phyloP scores from a whole-genome alignment of 495 filamentous ascomycete genomes.

The Cryomyces antarcticus region DNA sequence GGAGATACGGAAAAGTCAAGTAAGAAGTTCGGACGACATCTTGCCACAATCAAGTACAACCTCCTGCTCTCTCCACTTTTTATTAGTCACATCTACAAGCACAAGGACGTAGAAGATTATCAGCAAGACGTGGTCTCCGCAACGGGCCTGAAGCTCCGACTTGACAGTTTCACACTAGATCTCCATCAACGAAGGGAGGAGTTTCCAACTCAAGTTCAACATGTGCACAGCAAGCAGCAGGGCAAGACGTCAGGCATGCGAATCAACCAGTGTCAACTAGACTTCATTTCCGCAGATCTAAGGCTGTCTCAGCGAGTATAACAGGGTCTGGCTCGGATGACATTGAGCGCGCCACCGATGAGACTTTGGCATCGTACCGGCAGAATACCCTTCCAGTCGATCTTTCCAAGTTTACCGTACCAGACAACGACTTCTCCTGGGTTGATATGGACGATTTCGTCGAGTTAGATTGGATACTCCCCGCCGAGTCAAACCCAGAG shows the following conservation, averaged over 20 bases:
- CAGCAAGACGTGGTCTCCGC: constrained; percentile 63
- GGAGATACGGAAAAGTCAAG: constrained; percentile 85
- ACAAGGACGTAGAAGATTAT: constrained; percentile 84
- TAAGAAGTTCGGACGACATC: constrained; percentile 93
- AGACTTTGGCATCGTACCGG: constrained; percentile 35
- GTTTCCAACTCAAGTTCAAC: constrained; percentile 53
- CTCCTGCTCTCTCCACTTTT: constrained; percentile 80
- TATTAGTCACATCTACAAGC: constrained; percentile 92
- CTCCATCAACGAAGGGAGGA: constrained; percentile 88
- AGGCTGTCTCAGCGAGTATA: constrained; percentile 86
- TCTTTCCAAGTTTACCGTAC: constrained; percentile 79
- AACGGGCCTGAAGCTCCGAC: constrained; percentile 78
- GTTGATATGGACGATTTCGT: constrained; percentile 99
- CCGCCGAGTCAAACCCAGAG: constrained; percentile 73
- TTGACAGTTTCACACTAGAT: constrained; percentile 92
- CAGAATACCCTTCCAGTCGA: constrained; percentile 34
- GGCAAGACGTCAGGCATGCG: constrained; percentile 77
- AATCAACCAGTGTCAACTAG: constrained; percentile 81
- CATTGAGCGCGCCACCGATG: constrained; percentile 39
- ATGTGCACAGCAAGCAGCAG: constrained; percentile 39
- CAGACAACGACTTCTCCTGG: constrained; percentile 85
- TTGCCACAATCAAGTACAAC: constrained; percentile 96
- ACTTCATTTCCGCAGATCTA: constrained; percentile 81
- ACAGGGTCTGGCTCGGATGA: constrained; percentile 55
- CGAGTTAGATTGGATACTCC: constrained; percentile 88